Evolutionary conservation across 805 yeast species (phyloP).

Genomic region (Cyberlindnera maclurae): DNA sequence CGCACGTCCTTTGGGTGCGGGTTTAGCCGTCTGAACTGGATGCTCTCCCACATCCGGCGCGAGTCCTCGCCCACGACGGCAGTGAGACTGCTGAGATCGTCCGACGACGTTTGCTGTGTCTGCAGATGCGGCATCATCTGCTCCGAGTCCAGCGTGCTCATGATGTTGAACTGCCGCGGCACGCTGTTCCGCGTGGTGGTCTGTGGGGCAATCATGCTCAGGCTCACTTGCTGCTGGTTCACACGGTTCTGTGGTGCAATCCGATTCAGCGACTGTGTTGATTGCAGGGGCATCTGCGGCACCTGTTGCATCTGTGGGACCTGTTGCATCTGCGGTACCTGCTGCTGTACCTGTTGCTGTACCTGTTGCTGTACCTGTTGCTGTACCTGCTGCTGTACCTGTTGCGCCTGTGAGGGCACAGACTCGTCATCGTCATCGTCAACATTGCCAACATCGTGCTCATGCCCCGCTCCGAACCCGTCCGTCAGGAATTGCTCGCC

Average conservation of each 20-base stretch:
- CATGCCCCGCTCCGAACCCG: neutral
- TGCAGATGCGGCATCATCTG: conserved; percentile 7
- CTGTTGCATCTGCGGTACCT: conserved; percentile 2
- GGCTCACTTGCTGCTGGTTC: conserved; percentile 6
- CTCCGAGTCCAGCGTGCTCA: conserved; percentile 8
- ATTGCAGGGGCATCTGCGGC: conserved; percentile 3
- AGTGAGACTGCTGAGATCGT: conserved; percentile 1
- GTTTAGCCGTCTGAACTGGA: conserved; percentile 17
- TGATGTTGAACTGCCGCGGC: conserved; percentile 2
- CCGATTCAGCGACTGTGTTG: conserved; percentile 1
- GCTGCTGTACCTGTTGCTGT: neutral
- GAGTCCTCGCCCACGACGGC: conserved; percentile 11
- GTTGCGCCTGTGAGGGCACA: neutral
- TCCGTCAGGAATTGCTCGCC: conserved; percentile 1
- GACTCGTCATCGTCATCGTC: neutral
- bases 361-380: conserved; percentile 5
- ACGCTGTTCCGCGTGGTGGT: neutral
- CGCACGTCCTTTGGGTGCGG: conserved; percentile 22
- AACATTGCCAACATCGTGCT: neutral
- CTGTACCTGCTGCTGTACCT: conserved; percentile 1
- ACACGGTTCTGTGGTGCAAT: conserved; percentile 15
- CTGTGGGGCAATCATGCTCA: conserved; percentile 6
- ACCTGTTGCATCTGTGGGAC: conserved; percentile 2
- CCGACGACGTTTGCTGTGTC: neutral
- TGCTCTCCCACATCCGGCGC: conserved; percentile 15